phyloP scores from a whole-genome alignment of 2,329 filamentous ascomycete genomes.

The Septoria petroselini region DNA sequence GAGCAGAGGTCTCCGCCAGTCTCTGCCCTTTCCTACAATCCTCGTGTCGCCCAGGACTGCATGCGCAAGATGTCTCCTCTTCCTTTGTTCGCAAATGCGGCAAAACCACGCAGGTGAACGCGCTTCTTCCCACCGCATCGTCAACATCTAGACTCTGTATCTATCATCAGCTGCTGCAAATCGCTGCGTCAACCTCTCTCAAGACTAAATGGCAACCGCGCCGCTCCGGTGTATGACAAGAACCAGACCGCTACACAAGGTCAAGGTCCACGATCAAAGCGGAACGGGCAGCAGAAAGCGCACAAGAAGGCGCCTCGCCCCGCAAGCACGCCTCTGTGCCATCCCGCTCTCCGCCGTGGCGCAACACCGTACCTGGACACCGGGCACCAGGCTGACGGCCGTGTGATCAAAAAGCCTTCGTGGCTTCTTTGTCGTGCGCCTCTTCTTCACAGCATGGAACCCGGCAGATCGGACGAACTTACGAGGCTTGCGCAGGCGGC shows the following conservation, averaged over 20 bases:
- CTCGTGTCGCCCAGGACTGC: too few relatives aligned
- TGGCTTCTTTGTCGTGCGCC: background rate
- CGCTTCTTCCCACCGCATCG: too few relatives aligned
- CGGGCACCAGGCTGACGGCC: slow-evolving; percentile 1
- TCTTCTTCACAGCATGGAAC: background rate
- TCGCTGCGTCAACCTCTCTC: background rate
- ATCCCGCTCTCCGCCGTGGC: background rate
- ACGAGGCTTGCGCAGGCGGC: background rate
- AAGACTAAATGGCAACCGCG: slow-evolving; percentile 6
- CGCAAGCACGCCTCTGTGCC: slow-evolving; percentile 3
- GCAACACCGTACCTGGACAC: slow-evolving; percentile 11
- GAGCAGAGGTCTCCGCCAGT: too few relatives aligned
- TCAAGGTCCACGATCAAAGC: background rate
- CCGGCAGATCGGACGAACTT: slow-evolving; percentile 2
- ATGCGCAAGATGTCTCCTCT: too few relatives aligned
- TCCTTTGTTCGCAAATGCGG: too few relatives aligned
- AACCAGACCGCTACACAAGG: background rate
- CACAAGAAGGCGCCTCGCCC: slow-evolving; percentile 9
- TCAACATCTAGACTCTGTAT: too few relatives aligned
- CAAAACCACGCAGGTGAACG: too few relatives aligned
- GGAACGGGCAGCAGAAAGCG: background rate
- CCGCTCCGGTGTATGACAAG: slow-evolving; percentile 9
- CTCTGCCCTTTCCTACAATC: too few relatives aligned
- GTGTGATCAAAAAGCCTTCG: background rate
- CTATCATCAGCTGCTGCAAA: too few relatives aligned